Evolutionary conservation across 768 basidiomycete genomes (phyloP).

Genomic region (Pleurotus platypus): DNA sequence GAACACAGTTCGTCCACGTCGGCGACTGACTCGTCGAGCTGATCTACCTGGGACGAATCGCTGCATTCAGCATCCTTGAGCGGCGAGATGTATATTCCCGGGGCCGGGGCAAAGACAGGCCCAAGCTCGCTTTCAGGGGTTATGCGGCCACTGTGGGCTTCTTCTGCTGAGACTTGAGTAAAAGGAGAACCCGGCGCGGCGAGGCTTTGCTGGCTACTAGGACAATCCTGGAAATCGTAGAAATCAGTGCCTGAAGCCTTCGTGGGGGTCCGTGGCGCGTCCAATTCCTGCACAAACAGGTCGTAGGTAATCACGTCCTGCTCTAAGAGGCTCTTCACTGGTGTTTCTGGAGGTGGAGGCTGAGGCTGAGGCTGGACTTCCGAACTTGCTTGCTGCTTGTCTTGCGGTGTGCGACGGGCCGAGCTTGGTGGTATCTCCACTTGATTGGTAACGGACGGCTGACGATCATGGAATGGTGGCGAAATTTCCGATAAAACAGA

Average conservation of each 20-base stretch:
- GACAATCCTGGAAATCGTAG: too few species aligned
- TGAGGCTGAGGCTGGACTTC: background rate
- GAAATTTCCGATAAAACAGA: too few species aligned
- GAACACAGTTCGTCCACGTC: background rate
- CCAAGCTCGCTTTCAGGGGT: background rate
- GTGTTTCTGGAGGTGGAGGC: background rate
- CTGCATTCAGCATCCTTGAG: slow-evolving; percentile 14
- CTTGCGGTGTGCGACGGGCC: too few species aligned
- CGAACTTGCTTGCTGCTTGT: too few species aligned
- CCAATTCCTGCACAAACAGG: background rate
- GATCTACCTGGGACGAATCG: background rate
- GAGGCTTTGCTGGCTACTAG: background rate
- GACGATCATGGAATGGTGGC: too few species aligned
- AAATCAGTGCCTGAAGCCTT: background rate
- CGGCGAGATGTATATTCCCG: slow-evolving; percentile 35
- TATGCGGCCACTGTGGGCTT: background rate
- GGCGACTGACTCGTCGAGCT: background rate
- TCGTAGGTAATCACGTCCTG: background rate
- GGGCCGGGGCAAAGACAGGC: slow-evolving; percentile 29
- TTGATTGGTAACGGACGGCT: too few species aligned
- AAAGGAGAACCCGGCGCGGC: background rate
- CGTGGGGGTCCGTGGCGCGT: background rate
- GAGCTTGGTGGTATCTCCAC: too few species aligned
- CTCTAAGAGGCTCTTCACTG: background rate
- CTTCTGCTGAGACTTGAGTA: background rate